A percentile compares a stretch with the other conserved stretches of the same genome.
These are phyloP conservation scores for Blastocystis sp. DNA, from an alignment of 352 stramenopile genomes.

Conservation along the genomic window DNA sequence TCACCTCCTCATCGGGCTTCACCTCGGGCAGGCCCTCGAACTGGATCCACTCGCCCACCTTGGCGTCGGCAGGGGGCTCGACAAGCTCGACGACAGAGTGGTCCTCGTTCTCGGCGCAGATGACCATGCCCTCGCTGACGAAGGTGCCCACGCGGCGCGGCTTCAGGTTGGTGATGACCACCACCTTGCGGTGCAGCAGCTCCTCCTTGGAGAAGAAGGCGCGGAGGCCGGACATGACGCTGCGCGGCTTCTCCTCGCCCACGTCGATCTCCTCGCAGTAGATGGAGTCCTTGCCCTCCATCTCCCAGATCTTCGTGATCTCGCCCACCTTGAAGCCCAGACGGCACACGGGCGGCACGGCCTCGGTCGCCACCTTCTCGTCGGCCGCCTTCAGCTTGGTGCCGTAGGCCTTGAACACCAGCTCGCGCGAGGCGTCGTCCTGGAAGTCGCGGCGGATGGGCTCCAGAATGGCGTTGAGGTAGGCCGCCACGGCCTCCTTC, in stretches of 20 bases:
- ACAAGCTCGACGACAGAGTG: constrained; percentile 86
- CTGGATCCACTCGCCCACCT: constrained; percentile 86
- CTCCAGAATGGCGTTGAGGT: constrained; percentile 61
- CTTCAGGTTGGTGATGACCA: constrained; percentile 96
- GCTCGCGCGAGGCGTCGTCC: neutral
- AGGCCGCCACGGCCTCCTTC: constrained; percentile 42
- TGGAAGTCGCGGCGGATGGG: constrained; percentile 61
- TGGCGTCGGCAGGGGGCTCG: constrained; percentile 84
- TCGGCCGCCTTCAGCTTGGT: constrained; percentile 22
- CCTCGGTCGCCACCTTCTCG: neutral
- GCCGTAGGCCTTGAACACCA: constrained; percentile 50
- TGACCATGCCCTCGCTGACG: constrained; percentile 86
- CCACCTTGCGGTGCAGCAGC: constrained; percentile 86
- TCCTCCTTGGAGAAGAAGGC: constrained; percentile 89
- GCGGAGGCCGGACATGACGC: constrained; percentile 88
- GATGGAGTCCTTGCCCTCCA: constrained; percentile 76
- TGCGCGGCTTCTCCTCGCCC: constrained; percentile 86
- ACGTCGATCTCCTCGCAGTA: constrained; percentile 98
- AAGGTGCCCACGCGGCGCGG: constrained; percentile 90
- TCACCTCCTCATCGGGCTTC: constrained; percentile 48
- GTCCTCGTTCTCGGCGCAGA: constrained; percentile 85
- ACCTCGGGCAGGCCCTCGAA: constrained; percentile 75
- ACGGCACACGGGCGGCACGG: constrained; percentile 28
- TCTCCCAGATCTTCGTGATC: constrained; percentile 61
- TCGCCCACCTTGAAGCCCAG: constrained; percentile 60